Evolutionary conservation across 495 filamentous ascomycete genomes (phyloP), one percentile per base, ranked within the genome.

Genomic region (Cairneyella variabilis): DNA sequence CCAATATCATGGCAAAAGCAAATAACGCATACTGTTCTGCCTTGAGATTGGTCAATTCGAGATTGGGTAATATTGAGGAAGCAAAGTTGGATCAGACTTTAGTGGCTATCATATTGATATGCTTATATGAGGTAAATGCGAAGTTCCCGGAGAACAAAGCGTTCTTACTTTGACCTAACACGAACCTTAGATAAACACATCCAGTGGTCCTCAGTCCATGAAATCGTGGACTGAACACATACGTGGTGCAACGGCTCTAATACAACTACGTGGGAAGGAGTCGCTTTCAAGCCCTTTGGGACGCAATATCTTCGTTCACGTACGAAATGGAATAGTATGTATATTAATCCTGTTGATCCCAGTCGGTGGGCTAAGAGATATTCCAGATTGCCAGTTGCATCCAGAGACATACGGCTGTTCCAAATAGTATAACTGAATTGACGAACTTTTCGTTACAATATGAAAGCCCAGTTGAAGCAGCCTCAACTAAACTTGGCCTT

Each of bases 171-270:
- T 12, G 28, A 9, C 17, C 22, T 3, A 39, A 17, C n/a, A 39
- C 21, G 18, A 11, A n/a, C n/a, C 8, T 22, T 27, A 56, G 53
- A 44, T 25, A 1, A 50, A 56, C 23, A 51, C 45, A 10, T 50
- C 43, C 36, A 39, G 21, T 46, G 37, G 64, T 16, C 61, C 64
- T 12, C 50, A 58, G 26, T 63, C 64, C 39, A 70, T 76, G 27
- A 63, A 70, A 8, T 64, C 66, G 8, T 78, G 74, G 73, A 71
- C 66, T 16, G 72, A 66, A 30, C 77, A 80, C 64, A 74, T 77
- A 30, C 60, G 54, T 16, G 77, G 77, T 3, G 71, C 75, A 1
- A 66, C 69, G 1, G 71, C 74, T 1, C 59, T 80, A 6, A 62
- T 79, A 0, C 67, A 75, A 46, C 32, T 79, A 41, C 66, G 77